These are phyloP conservation scores for Podila verticillata DNA, from an alignment of 192 early-diverging fungal genomes.

Conservation along the genomic window DNA sequence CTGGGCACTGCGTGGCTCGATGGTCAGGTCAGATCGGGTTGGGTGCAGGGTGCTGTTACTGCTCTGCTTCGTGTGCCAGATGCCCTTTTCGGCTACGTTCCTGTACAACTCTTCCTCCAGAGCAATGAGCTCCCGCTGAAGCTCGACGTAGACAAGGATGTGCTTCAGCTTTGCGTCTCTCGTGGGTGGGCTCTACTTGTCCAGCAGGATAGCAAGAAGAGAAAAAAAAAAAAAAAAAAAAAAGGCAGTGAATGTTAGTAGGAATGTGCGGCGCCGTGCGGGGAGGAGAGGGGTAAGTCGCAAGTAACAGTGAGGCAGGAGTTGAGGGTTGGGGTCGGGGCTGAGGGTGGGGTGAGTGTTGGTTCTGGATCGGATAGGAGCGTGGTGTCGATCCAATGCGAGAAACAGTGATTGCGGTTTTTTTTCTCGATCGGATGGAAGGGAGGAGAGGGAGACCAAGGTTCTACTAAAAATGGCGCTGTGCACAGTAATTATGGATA, in stretches of 20 bases:
- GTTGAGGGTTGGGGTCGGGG: background rate
- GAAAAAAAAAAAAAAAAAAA: background rate
- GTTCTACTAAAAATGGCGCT: no score
- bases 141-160: slow-evolving; percentile 38
- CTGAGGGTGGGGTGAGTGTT: no score
- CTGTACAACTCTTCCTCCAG: slow-evolving; percentile 24
- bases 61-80: slow-evolving; percentile 8
- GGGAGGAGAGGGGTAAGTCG: no score
- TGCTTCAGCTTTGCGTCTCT: slow-evolving; percentile 47
- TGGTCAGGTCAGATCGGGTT: slow-evolving; percentile 14
- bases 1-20: slow-evolving; percentile 32
- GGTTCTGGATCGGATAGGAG: no score
- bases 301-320: no score
- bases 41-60: slow-evolving; percentile 8
- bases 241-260: background rate
- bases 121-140: slow-evolving; percentile 38
- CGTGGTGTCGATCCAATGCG: no score
- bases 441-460: no score
- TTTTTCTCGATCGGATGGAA: no score
- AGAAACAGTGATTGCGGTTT: no score
- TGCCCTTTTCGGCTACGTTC: slow-evolving; percentile 12
- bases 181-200: slow-evolving; percentile 31
- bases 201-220: background rate
- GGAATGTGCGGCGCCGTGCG: no score
- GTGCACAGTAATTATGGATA: no score